A percentile compares a stretch with the other conserved stretches of the same genome.
Conservation (phyloP, 257 asterid species). For the Asclepias syriaca region DNA sequence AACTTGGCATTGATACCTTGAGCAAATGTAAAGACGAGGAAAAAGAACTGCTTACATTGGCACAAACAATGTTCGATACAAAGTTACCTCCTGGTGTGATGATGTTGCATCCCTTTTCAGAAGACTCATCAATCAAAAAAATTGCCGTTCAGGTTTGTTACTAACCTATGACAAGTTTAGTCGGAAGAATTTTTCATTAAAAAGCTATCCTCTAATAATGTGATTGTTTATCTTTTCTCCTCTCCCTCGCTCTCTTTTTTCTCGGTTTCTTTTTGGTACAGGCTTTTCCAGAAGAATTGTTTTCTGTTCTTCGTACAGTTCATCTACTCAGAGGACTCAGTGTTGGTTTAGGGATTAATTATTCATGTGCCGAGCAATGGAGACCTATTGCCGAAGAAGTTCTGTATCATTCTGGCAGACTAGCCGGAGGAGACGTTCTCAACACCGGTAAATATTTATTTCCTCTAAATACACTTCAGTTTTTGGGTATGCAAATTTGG, state of each 20-base stretch:
- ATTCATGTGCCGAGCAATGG: slow-evolving; percentile 96
- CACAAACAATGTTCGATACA: slow-evolving; percentile 91
- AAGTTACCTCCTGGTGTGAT: slow-evolving; percentile 90
- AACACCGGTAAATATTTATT: background rate
- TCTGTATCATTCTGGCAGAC: slow-evolving; percentile 65
- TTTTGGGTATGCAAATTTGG: background rate
- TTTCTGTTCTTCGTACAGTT: slow-evolving; percentile 93
- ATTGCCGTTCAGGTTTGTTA: slow-evolving; percentile 69
- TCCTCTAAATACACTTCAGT: background rate
- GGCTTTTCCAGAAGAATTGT: slow-evolving; percentile 97
- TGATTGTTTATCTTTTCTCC: background rate
- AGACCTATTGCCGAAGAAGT: slow-evolving; percentile 93
- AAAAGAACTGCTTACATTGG: slow-evolving; percentile 69
- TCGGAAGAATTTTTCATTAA: background rate
- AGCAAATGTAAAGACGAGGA: slow-evolving; percentile 65
- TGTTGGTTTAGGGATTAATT: slow-evolving; percentile 89
- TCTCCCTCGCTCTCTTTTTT: no score
- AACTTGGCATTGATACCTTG: slow-evolving; percentile 79
- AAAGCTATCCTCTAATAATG: background rate
- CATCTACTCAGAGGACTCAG: slow-evolving; percentile 94
- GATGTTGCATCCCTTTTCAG: slow-evolving; percentile 90
- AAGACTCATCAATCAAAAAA: slow-evolving; percentile 82
- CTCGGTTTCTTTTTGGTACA: slow-evolving; percentile 16
- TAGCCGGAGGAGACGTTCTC: slow-evolving; percentile 39
- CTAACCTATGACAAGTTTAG: background rate